Conservation (phyloP, 495 filamentous ascomycete genomes). For the Aspergillus biplanus region DNA sequence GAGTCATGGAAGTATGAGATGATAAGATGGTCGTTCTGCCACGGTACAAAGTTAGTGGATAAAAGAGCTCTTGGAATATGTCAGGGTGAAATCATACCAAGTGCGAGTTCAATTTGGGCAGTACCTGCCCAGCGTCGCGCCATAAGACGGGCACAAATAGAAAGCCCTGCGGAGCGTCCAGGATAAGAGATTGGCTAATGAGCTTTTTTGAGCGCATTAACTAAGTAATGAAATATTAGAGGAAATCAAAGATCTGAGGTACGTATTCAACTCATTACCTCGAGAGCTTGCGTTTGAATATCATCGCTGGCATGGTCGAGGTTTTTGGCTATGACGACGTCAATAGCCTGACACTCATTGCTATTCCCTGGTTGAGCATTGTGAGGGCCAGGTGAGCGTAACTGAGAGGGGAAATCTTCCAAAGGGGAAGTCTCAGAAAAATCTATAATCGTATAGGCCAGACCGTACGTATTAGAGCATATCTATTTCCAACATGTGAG, state of each 20-base stretch:
- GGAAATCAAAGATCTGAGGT: not conserved
- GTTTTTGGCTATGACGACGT: slow-evolving; percentile 80
- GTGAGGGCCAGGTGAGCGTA: slow-evolving; percentile 52
- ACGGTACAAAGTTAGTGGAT: slow-evolving; percentile 8
- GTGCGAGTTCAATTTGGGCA: slow-evolving; percentile 47
- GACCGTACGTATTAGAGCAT: slow-evolving; percentile 69
- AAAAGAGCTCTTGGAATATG: not conserved
- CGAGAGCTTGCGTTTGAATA: slow-evolving; percentile 87
- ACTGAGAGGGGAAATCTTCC: slow-evolving; percentile 75
- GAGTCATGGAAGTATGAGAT: slow-evolving; percentile 84
- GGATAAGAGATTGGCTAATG: slow-evolving; percentile 69
- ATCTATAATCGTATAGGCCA: slow-evolving; percentile 66
- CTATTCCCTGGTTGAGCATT: slow-evolving; percentile 20
- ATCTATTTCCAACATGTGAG: slow-evolving; percentile 48
- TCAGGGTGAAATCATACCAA: slow-evolving; percentile 39
- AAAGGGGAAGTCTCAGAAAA: slow-evolving; percentile 73
- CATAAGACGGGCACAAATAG: slow-evolving; percentile 75
- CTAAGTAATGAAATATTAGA: slow-evolving; percentile 42
- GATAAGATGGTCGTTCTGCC: slow-evolving; percentile 80
- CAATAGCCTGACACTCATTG: slow-evolving; percentile 57
- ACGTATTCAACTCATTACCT: slow-evolving; percentile 44
- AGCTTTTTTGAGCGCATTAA: slow-evolving; percentile 81
- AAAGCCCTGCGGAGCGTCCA: slow-evolving; percentile 78
- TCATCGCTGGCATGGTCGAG: slow-evolving; percentile 68
- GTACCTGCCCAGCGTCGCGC: slow-evolving; percentile 32